Conservation (phyloP, 371 early-diverging fungal genomes). For the Mortierella sp. region DNA sequence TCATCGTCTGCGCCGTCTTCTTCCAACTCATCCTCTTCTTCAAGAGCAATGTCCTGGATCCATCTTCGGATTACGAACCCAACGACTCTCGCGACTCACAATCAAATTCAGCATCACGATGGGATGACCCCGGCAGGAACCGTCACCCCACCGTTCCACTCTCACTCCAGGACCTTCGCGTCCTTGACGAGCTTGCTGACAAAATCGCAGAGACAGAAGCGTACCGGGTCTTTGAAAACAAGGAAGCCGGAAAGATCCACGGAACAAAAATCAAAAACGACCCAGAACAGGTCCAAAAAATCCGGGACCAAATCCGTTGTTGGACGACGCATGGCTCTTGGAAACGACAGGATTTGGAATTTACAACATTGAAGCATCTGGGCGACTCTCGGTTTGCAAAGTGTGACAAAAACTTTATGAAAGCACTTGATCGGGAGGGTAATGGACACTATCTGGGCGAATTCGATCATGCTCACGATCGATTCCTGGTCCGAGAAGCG, state of each 20-base stretch:
- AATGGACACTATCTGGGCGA: constrained; percentile 49
- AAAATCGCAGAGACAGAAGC: constrained; percentile 33
- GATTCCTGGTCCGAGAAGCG: constrained; percentile 44
- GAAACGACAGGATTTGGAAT: constrained; percentile 31
- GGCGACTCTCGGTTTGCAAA: constrained; percentile 45
- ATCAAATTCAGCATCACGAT: constrained; percentile 5
- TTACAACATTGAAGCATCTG: constrained; percentile 21
- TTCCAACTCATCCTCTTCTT: constrained; percentile 38
- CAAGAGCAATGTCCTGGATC: constrained; percentile 13
- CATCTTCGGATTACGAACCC: constrained; percentile 8
- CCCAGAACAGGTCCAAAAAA: constrained; percentile 16
- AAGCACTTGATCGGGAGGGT: constrained; percentile 42
- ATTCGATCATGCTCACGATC: constrained; percentile 26
- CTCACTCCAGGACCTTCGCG: constrained; percentile 27
- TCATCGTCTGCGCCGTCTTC: constrained; percentile 31
- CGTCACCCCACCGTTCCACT: constrained; percentile 45
- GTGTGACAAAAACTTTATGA: constrained; percentile 46
- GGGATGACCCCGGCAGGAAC: constrained; percentile 28
- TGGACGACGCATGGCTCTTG: constrained; percentile 50
- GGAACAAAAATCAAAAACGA: constrained; percentile 29
- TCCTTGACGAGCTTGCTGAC: constrained; percentile 36
- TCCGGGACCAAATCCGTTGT: constrained; percentile 46
- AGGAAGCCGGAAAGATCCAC: constrained; percentile 29
- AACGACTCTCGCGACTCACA: constrained; percentile 1
- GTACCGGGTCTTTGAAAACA: constrained; percentile 40